Evolutionary conservation across 805 yeast genomes (phyloP).

Genomic region (Candida orba): DNA sequence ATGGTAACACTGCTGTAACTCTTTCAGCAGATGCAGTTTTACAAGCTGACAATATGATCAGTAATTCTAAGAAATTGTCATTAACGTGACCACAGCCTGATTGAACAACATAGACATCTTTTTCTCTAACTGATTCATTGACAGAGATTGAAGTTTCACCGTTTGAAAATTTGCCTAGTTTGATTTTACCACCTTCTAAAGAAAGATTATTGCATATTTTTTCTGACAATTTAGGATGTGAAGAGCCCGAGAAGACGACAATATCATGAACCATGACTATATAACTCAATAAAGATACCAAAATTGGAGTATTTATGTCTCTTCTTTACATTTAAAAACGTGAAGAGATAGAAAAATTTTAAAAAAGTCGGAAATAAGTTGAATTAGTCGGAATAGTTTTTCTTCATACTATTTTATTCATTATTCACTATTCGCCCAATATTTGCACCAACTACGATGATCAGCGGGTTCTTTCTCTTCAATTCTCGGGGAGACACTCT

Average conservation of each 20-base stretch:
- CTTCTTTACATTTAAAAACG: background rate
- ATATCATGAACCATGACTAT: slow-evolving; percentile 58
- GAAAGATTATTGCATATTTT: slow-evolving; percentile 72
- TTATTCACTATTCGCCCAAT: too few species aligned
- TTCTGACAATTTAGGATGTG: slow-evolving; percentile 74
- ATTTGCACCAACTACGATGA: too few species aligned
- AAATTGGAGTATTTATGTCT: too few species aligned
- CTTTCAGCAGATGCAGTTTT: slow-evolving; percentile 96
- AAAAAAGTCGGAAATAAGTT: too few species aligned
- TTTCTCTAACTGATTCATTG: slow-evolving; percentile 86
- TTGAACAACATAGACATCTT: slow-evolving; percentile 93
- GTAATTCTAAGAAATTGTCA: slow-evolving; percentile 91
- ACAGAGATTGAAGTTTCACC: slow-evolving; percentile 92
- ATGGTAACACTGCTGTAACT: slow-evolving; percentile 91
- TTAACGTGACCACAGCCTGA: slow-evolving; percentile 79
- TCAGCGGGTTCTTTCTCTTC: slow-evolving; percentile 48
- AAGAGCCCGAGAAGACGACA: slow-evolving; percentile 83
- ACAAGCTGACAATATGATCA: slow-evolving; percentile 90
- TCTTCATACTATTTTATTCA: too few species aligned
- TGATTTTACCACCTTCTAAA: slow-evolving; percentile 62
- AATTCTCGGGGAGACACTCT: slow-evolving; percentile 79
- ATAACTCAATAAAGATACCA: too few species aligned
- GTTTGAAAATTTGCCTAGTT: slow-evolving; percentile 65
- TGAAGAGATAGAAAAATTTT: background rate
- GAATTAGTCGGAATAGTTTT: too few species aligned